Percentiles rank a stretch among this genome's conserved stretches.
phyloP scores from a whole-genome alignment of 2,329 filamentous ascomycete species.

The Metarhizium brunneum region DNA sequence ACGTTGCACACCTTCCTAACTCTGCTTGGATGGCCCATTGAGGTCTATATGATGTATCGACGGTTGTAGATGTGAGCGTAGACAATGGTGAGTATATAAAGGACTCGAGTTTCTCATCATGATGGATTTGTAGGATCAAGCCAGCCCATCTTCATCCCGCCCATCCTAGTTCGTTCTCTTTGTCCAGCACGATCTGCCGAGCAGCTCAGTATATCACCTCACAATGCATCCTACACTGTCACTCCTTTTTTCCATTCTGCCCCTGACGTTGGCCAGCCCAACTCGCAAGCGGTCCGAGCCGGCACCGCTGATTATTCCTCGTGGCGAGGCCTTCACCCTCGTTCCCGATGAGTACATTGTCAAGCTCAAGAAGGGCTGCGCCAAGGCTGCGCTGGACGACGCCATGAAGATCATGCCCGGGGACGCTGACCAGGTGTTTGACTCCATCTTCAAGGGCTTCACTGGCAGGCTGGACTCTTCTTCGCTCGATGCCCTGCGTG shows the following conservation, averaged over 20 bases:
- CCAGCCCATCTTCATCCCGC: not conserved
- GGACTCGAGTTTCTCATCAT: not conserved
- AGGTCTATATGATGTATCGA: not conserved
- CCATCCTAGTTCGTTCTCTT: too few species aligned
- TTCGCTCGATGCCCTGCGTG: slow-evolving; percentile 10
- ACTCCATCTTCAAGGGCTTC: slow-evolving; percentile 15
- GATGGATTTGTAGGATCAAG: not conserved
- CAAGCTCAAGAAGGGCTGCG: slow-evolving; percentile 13
- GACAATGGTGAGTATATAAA: not conserved
- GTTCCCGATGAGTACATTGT: slow-evolving; percentile 19
- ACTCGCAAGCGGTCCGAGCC: slow-evolving; percentile 14
- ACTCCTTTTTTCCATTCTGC: slow-evolving; percentile 20
- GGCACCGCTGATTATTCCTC: slow-evolving; percentile 15
- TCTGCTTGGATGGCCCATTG: not conserved
- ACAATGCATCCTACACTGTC: not conserved
- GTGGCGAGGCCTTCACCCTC: slow-evolving; percentile 2
- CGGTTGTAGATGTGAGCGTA: not conserved
- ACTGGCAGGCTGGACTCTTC: slow-evolving; percentile 10
- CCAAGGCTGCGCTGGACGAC: slow-evolving; percentile 5
- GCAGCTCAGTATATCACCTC: not conserved
- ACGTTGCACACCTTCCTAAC: not conserved
- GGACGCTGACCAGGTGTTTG: slow-evolving; percentile 14
- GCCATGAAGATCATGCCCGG: slow-evolving; percentile 10
- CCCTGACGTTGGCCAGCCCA: slow-evolving; percentile 20
- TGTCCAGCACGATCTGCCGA: not conserved